Conservation (phyloP, 192 early-diverging fungal species). For the Lunasporangiospora selenospora region DNA sequence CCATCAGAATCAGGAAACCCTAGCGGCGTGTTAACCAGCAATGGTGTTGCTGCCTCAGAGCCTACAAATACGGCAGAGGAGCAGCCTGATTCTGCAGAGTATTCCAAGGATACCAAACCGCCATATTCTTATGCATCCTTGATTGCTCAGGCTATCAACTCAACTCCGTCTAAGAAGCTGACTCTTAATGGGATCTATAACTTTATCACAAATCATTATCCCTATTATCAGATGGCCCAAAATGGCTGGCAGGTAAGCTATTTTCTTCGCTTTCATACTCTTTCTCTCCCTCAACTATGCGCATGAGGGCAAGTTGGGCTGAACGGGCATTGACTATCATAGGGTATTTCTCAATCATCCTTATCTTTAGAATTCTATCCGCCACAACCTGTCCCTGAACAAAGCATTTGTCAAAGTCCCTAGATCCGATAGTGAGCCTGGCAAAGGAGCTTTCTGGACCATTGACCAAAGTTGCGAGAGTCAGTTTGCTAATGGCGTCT, state of each 20-base stretch:
- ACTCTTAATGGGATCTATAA: slow-evolving; percentile 88
- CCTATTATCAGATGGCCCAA: slow-evolving; percentile 78
- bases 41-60: no score
- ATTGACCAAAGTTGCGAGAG: slow-evolving; percentile 65
- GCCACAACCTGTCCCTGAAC: slow-evolving; percentile 86
- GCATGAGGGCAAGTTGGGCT: not conserved
- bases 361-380: slow-evolving; percentile 80
- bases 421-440: slow-evolving; percentile 81
- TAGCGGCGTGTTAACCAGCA: no score
- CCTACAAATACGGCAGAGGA: no score
- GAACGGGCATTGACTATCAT: not conserved
- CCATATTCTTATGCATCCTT: slow-evolving; percentile 83
- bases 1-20: no score
- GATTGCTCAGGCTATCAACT: slow-evolving; percentile 83
- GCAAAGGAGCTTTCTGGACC: slow-evolving; percentile 88
- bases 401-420: slow-evolving; percentile 82
- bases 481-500: slow-evolving; percentile 73
- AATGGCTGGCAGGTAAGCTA: slow-evolving; percentile 65
- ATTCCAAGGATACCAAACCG: slow-evolving; percentile 66
- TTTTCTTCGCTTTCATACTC: not conserved
- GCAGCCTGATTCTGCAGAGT: slow-evolving; percentile 23
- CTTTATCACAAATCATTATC: slow-evolving; percentile 78
- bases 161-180: slow-evolving; percentile 67
- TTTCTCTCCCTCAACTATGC: not conserved
- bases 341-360: not conserved